A percentile compares a stretch with the other conserved stretches of the same genome.
phyloP scores from a whole-genome alignment of 805 yeast species.

The Cyberlindnera americana region DNA sequence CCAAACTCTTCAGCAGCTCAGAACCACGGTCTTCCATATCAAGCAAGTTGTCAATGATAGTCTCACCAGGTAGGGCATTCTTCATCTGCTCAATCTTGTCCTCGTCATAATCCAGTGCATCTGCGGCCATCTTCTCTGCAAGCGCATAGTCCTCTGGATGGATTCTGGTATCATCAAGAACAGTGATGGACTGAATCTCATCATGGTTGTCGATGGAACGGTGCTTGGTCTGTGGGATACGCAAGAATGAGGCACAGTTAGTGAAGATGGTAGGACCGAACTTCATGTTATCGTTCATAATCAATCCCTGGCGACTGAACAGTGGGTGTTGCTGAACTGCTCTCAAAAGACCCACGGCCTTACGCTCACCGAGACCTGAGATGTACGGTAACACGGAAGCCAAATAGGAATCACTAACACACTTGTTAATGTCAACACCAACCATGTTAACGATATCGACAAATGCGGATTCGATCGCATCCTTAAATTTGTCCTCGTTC shows the following conservation, averaged over 20 bases:
- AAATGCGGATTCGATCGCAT: slow-evolving; percentile 72
- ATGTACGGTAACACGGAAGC: slow-evolving; percentile 73
- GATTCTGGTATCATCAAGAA: slow-evolving; percentile 90
- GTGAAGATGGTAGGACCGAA: slow-evolving; percentile 79
- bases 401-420: slow-evolving; percentile 69
- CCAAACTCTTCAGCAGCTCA: slow-evolving; percentile 75
- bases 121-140: slow-evolving; percentile 97
- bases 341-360: slow-evolving; percentile 81
- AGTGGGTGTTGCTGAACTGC: slow-evolving; percentile 61
- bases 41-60: slow-evolving; percentile 58
- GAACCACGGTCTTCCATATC: slow-evolving; percentile 57
- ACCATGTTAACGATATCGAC: slow-evolving; percentile 89
- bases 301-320: slow-evolving; percentile 82
- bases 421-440: slow-evolving; percentile 91
- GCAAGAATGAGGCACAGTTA: slow-evolving; percentile 88
- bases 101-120: slow-evolving; percentile 93
- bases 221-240: slow-evolving; percentile 58
- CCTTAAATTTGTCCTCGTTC: slow-evolving; percentile 55
- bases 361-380: slow-evolving; percentile 94
- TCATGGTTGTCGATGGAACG: slow-evolving; percentile 30
- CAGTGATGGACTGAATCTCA: slow-evolving; percentile 61
- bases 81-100: slow-evolving; percentile 82
- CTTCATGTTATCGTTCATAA: slow-evolving; percentile 60
- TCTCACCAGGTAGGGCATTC: slow-evolving; percentile 67
- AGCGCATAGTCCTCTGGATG: slow-evolving; percentile 97